Evolutionary conservation across 495 filamentous ascomycete genomes (phyloP), one percentile per base, ranked within the genome.

Genomic region (Immersiella caudata): DNA sequence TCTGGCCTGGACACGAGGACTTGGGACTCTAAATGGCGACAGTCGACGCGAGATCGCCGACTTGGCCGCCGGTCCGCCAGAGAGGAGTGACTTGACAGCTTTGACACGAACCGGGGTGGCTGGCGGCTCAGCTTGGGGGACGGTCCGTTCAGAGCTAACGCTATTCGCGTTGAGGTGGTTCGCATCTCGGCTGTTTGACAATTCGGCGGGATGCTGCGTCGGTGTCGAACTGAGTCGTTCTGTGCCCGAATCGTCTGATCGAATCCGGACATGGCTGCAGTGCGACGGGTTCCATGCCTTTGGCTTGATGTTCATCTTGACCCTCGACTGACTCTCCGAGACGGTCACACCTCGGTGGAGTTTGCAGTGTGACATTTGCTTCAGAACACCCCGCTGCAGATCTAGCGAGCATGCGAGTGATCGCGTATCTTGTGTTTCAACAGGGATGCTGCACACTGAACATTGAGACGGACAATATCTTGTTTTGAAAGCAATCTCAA

Each of bases 271-370:
- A 26, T 55, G 24, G 21, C n/a, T 22, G 24, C 52, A 55, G 20
- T n/a, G n/a, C 20, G 6, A 12, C 16, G 6, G 52, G 24, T 2
- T n/a, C 52, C 25, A 22, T 26, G 22, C 52, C n/a, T 55, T 20
- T n/a, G 52, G 7, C 52, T 55, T 55, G 2, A 54, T 55, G 52
- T 55, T 55, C 52, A 55, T 55, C 50, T 52, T 25, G 62, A 64
- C 2, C 54, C 14, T 64, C 9, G 60, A 51, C 22, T 36, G 21
- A 33, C 14, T 54, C 62, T 64, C 63, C 29, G 51, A 65, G 36
- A 65, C 63, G 9, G 63, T 65, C 26, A 46, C 63, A 65, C 56
- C 63, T 21, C 27, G 36, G 63, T 57, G 63, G 63, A 65, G 50
- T 21, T 9, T 5, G 25, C 27, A 56, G 62, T 56, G 63, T 57